These are phyloP conservation scores for Solanum lycopersicoides DNA, from an alignment of 257 asterid genomes.

Conservation along the genomic window DNA sequence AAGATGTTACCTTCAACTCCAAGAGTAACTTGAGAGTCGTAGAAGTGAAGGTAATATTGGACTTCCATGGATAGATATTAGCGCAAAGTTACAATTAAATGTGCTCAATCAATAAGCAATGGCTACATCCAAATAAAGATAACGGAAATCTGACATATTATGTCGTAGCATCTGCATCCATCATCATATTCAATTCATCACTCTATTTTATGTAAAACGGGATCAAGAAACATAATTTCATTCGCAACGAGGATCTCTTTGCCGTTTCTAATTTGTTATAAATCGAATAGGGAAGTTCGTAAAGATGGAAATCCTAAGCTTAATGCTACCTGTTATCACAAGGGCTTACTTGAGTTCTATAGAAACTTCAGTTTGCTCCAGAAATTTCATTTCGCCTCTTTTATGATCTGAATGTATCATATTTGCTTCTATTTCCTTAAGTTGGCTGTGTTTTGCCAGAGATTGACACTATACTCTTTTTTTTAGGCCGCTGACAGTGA, in stretches of 20 bases:
- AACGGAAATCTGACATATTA: neutral
- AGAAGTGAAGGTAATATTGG: slow-evolving; percentile 17
- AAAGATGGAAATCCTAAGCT: neutral
- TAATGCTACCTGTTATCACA: neutral
- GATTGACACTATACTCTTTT: neutral
- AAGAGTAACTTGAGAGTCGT: slow-evolving; percentile 7
- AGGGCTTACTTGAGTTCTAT: neutral
- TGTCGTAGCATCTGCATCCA: neutral
- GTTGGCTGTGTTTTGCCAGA: neutral
- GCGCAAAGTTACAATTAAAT: neutral
- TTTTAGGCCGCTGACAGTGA: slow-evolving; percentile 14
- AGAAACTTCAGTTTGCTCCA: neutral
- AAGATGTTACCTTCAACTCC: slow-evolving; percentile 8
- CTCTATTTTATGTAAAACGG: neutral
- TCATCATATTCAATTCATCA: neutral
- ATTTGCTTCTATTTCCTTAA: neutral
- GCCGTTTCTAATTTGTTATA: neutral
- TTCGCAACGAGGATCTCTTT: neutral
- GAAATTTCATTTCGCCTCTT: neutral
- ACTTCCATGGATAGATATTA: neutral
- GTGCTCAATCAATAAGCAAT: neutral
- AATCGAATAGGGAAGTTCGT: neutral
- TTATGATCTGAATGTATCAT: neutral
- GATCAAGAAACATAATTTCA: neutral
- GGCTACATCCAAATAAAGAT: neutral